Evolutionary conservation across 192 early-diverging fungal species (phyloP), one percentile per base, ranked within the genome.

Genomic region (Coemansia sp.): DNA sequence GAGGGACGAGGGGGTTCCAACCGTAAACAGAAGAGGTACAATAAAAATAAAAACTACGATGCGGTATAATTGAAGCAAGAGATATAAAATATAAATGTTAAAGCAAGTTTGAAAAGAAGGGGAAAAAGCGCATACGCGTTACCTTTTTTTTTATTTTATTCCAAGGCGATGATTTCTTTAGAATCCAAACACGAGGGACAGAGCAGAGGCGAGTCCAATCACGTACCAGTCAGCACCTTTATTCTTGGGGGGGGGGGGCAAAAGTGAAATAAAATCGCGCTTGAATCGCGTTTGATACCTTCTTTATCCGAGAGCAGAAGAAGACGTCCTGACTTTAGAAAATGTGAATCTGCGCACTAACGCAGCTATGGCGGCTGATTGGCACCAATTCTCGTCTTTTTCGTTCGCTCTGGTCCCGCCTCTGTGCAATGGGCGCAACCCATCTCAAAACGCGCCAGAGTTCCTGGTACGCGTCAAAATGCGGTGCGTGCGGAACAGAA

Each of bases 241-340:
- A 1, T 45, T 45, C 43, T 45, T 9, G 32, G 32, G 32, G 56
- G 19, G 32, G 32, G 32, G 56, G 19, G 12, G 36, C 57, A 32
- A 32, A 32, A 32, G 4, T 32, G 32, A 2, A 32, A 2, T 32
- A 32, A 63, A 54, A 42, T 55, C 64, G 65, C 65, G 54, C 65
- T 54, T 41, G 37, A 46, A 52, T 67, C 65, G 56, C 65, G 65
- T 65, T 55, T 21, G n/a, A 15, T 36, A 16, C 47, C 43, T 45
- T 45, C 43, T 45, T 9, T 9, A 45, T 45, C 43, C 5, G 43
- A 1, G 13, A 5, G 8, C 8, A 15, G 43, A 45, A 9, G 13
- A 45, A 15, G 43, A 15, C 13, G 43, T 45, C 10, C 43, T 45
- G 43, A 2, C 13, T 45, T 45, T 6, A 12, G 10, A 45, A 45